Evolutionary conservation across 2,329 filamentous ascomycete species (phyloP).

Genomic region (Gnomoniopsis sp.): DNA sequence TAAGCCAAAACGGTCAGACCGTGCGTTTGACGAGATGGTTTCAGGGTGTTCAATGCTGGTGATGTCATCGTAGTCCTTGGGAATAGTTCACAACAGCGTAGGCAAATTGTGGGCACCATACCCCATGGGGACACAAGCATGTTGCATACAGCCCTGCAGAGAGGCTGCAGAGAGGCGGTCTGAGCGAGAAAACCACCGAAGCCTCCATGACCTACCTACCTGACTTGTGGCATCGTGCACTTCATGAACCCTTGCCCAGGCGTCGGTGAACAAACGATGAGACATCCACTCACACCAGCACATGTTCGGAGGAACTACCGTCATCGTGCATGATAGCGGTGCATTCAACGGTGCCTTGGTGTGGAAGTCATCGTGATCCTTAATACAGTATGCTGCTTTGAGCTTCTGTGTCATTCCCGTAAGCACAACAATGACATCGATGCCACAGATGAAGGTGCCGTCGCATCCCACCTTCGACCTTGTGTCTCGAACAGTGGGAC

Average conservation of each 20-base stretch:
- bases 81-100: not conserved
- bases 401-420: not conserved
- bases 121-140: slow-evolving; percentile 10
- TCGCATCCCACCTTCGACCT: not conserved
- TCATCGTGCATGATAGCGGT: not conserved
- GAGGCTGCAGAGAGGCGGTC: not conserved
- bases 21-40: not conserved
- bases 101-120: slow-evolving; percentile 1
- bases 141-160: not conserved
- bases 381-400: not conserved
- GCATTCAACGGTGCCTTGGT: not conserved
- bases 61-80: slow-evolving; percentile 6
- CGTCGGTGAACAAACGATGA: not conserved
- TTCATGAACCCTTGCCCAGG: not conserved
- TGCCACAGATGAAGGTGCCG: not conserved
- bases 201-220: not conserved
- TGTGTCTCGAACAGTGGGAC: slow-evolving; percentile 15
- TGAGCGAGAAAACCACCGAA: not conserved
- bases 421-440: not conserved
- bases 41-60: not conserved
- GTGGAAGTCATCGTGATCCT: not conserved
- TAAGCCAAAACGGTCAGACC: not conserved
- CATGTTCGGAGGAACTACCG: not conserved
- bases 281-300: not conserved
- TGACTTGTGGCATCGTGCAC: not conserved